These are phyloP conservation scores for Sequoia sempervirens DNA, from an alignment of 75 land plant genomes.

Conservation along the genomic window DNA sequence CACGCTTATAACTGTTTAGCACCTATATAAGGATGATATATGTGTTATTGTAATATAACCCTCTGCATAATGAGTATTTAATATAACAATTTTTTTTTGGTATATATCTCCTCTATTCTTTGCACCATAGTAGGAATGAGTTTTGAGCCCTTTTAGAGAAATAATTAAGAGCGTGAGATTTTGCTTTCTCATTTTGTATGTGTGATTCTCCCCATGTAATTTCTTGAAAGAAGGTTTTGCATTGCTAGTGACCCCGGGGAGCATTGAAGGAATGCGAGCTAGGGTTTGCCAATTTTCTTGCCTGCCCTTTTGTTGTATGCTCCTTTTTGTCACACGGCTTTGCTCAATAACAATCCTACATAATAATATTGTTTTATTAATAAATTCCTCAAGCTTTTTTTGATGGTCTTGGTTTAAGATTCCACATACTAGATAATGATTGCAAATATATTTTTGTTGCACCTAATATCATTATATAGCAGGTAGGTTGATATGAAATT, in stretches of 20 bases:
- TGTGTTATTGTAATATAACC: too few species aligned
- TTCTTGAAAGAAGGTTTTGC: neutral
- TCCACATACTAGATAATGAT: neutral
- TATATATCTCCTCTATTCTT: too few species aligned
- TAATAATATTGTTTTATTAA: neutral
- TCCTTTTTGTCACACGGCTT: neutral
- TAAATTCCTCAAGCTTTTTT: neutral
- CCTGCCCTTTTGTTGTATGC: neutral
- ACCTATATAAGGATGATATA: too few species aligned
- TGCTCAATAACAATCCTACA: neutral
- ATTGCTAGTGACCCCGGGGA: neutral
- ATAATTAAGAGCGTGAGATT: neutral
- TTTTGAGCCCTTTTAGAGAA: neutral
- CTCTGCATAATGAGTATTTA: too few species aligned
- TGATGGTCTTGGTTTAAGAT: neutral
- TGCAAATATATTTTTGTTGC: neutral
- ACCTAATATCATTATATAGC: neutral
- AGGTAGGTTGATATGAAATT: too few species aligned
- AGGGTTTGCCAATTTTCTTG: neutral
- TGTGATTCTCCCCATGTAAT: neutral
- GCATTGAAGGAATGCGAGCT: neutral
- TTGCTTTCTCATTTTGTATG: neutral
- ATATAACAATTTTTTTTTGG: too few species aligned
- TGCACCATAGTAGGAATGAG: neutral
- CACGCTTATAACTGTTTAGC: too few species aligned